Percentiles rank a stretch among this genome's conserved stretches.
phyloP scores from a whole-genome alignment of 2,329 filamentous ascomycete genomes.

The Penicillium verrucosum region DNA sequence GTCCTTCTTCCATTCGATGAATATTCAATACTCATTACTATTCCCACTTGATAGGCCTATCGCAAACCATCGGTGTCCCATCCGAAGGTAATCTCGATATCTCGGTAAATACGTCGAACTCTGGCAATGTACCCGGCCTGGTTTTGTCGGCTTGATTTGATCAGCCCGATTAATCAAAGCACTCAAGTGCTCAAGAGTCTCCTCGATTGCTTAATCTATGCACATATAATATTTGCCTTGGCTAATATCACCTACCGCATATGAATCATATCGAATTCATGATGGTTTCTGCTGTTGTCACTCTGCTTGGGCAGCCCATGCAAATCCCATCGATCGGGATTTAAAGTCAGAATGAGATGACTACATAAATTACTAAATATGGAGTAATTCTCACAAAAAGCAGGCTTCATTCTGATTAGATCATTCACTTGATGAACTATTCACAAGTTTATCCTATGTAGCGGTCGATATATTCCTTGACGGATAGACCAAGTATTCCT shows the following conservation, averaged over 20 bases:
- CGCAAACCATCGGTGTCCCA: not conserved
- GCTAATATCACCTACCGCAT: not conserved
- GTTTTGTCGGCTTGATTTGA: not conserved
- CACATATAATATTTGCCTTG: not conserved
- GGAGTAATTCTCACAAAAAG: too few species aligned
- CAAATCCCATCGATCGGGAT: not conserved
- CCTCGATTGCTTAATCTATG: not conserved
- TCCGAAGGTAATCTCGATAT: not conserved
- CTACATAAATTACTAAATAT: too few species aligned
- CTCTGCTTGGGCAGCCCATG: not conserved
- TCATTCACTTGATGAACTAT: too few species aligned
- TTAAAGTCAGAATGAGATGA: too few species aligned
- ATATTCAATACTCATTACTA: not conserved
- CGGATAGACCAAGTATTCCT: too few species aligned
- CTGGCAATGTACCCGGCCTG: not conserved
- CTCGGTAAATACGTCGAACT: not conserved
- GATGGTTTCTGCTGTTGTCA: not conserved
- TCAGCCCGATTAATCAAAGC: not conserved
- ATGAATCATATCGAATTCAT: not conserved
- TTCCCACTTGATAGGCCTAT: not conserved
- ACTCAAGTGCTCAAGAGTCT: not conserved
- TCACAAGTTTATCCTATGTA: too few species aligned
- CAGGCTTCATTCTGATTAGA: too few species aligned
- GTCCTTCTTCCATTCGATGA: not conserved
- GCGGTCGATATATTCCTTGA: too few species aligned